Conservation (phyloP, 495 filamentous ascomycete species). For the Massariosphaeria phaeospora region DNA sequence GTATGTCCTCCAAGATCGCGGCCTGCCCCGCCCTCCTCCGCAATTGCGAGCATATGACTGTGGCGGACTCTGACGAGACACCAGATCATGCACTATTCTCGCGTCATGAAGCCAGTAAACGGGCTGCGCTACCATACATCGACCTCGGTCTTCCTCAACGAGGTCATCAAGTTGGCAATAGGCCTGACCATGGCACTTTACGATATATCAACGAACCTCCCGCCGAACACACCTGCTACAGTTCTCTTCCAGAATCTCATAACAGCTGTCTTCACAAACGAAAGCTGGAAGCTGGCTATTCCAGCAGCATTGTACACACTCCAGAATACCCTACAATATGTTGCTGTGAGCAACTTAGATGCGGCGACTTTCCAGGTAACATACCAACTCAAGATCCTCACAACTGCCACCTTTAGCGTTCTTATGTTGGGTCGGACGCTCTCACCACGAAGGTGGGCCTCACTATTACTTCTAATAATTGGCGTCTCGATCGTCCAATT, state of each 20-base stretch:
- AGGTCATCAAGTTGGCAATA: constrained; percentile 83
- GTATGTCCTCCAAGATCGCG: constrained; percentile 42
- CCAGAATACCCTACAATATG: constrained; percentile 87
- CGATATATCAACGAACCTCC: constrained; percentile 70
- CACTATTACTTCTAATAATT: constrained; percentile 70
- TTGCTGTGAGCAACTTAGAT: constrained; percentile 85
- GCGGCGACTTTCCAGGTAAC: constrained; percentile 89
- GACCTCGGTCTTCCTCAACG: constrained; percentile 90
- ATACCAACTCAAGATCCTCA: constrained; percentile 89
- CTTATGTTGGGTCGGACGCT: constrained; percentile 66
- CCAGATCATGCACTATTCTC: constrained; percentile 86
- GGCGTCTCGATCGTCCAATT: constrained; percentile 88
- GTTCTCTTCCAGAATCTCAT: constrained; percentile 76
- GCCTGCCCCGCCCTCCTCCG: background rate
- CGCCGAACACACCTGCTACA: constrained; percentile 70
- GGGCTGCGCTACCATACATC: constrained; percentile 87
- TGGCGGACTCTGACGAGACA: constrained; percentile 43
- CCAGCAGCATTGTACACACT: constrained; percentile 84
- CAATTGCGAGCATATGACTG: constrained; percentile 15
- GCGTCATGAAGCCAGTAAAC: constrained; percentile 76
- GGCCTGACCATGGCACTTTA: constrained; percentile 81
- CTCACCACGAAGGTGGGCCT: constrained; percentile 66
- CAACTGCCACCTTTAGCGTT: constrained; percentile 84
- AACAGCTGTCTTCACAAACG: constrained; percentile 76
- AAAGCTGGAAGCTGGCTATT: constrained; percentile 93